phyloP scores from a whole-genome alignment of 805 yeast species.

The Teunomyces tritomae region DNA sequence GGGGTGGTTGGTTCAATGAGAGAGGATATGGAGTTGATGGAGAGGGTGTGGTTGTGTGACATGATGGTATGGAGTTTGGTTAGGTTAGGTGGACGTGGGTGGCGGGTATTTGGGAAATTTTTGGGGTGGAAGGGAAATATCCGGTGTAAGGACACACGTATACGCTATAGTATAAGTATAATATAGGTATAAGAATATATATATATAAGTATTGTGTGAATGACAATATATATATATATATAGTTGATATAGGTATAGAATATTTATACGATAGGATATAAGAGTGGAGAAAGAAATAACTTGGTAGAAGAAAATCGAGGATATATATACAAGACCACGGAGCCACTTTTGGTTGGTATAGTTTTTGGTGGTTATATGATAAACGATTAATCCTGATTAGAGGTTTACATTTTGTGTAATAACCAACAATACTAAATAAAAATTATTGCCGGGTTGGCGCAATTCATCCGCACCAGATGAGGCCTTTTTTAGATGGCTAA shows the following conservation, averaged over 20 bases:
- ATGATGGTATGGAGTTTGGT: conserved; percentile 3
- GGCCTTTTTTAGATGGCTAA: background rate
- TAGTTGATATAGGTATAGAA: background rate
- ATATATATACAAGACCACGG: conserved; percentile 5
- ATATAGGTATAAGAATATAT: conserved; percentile 1
- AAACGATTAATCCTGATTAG: conserved; percentile 10
- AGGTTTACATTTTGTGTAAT: conserved; percentile 8
- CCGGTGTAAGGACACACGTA: conserved; percentile 1
- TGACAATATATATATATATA: background rate
- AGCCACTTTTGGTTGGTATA: conserved; percentile 3
- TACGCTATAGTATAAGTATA: conserved; percentile 2
- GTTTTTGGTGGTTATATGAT: conserved; percentile 5
- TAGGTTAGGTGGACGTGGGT: background rate
- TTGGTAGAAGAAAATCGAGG: conserved; percentile 2
- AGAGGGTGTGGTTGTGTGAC: conserved; percentile 34
- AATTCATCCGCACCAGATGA: background rate
- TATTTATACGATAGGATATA: conserved; percentile 4
- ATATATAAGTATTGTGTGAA: background rate
- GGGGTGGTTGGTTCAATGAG: conserved; percentile 54
- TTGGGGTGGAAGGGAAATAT: background rate
- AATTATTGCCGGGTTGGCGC: conserved; percentile 4
- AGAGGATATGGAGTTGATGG: conserved; percentile 43
- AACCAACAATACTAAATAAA: conserved; percentile 3
- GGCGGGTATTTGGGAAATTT: background rate
- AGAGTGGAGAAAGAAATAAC: conserved; percentile 2